Conservation (phyloP, 2,329 filamentous ascomycete genomes). For the Pseudocercospora fijiensis region DNA sequence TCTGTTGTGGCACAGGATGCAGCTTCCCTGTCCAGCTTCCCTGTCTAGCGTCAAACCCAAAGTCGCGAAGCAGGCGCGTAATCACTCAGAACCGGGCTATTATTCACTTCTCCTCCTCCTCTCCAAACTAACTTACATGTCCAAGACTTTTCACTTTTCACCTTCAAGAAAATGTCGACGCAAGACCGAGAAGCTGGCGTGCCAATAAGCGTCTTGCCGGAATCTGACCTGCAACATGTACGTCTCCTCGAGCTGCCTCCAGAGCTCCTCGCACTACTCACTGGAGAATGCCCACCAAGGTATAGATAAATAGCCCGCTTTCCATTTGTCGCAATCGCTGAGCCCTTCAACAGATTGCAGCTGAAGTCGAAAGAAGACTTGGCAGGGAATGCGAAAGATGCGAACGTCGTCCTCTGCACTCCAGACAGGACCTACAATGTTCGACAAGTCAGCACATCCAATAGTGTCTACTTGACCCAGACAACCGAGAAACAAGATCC, state of each 20-base stretch:
- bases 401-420: constrained; percentile 60
- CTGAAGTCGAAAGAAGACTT: constrained; percentile 41
- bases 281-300: constrained; percentile 39
- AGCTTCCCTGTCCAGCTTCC: neutral
- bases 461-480: constrained; percentile 58
- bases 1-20: neutral
- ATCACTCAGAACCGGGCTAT: neutral
- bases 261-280: constrained; percentile 56
- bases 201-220: constrained; percentile 45
- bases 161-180: constrained; percentile 43
- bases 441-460: constrained; percentile 65
- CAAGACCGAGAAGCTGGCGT: constrained; percentile 43
- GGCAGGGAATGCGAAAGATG: constrained; percentile 29
- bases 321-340: constrained; percentile 13
- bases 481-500: constrained; percentile 34
- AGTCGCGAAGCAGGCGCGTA: constrained; percentile 2
- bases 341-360: constrained; percentile 38
- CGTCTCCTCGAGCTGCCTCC: constrained; percentile 61
- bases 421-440: constrained; percentile 57
- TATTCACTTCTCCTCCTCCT: neutral
- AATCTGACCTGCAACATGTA: constrained; percentile 52
- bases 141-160: neutral
- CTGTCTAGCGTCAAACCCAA: neutral
- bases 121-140: neutral
- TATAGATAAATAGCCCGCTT: constrained; percentile 17